Conservation (phyloP, 305 asterid genomes). For the Salvia sclarea region DNA sequence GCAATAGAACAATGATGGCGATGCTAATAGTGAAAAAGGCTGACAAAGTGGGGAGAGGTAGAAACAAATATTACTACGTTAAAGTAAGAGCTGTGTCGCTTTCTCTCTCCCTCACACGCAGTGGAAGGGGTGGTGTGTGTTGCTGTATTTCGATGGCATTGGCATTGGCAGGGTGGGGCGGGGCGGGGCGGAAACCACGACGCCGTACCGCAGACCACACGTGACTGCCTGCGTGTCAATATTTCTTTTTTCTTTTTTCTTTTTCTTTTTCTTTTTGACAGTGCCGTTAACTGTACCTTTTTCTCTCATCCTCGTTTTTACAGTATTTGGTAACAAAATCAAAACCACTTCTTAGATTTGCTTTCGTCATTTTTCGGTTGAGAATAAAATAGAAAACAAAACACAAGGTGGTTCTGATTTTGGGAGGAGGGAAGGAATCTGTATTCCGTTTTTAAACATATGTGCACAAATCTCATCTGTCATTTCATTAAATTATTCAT, state of each 20-base stretch:
- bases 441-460: slow-evolving; percentile 2
- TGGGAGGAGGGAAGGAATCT: slow-evolving; percentile 13
- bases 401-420: too few relatives aligned
- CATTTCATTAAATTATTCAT: neutral
- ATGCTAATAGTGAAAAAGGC: slow-evolving; percentile 36
- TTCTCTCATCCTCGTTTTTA: slow-evolving; percentile 42
- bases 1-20: slow-evolving; percentile 30
- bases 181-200: slow-evolving; percentile 38
- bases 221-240: slow-evolving; percentile 55
- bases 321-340: slow-evolving; percentile 33
- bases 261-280: too few relatives aligned
- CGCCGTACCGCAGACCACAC: slow-evolving; percentile 54
- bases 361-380: slow-evolving; percentile 24
- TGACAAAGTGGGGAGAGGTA: slow-evolving; percentile 24
- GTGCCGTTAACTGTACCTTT: slow-evolving; percentile 24
- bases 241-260: too few relatives aligned
- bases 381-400: too few relatives aligned
- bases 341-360: slow-evolving; percentile 18
- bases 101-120: slow-evolving; percentile 28
- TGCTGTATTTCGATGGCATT: slow-evolving; percentile 2
- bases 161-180: slow-evolving; percentile 21
- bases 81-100: slow-evolving; percentile 46
- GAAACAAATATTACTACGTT: slow-evolving; percentile 28
- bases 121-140: slow-evolving; percentile 14
- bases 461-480: neutral